Base-by-base conservation (phyloP, 768 basidiomycete species). In the Agaricus subrufescens region DNA sequence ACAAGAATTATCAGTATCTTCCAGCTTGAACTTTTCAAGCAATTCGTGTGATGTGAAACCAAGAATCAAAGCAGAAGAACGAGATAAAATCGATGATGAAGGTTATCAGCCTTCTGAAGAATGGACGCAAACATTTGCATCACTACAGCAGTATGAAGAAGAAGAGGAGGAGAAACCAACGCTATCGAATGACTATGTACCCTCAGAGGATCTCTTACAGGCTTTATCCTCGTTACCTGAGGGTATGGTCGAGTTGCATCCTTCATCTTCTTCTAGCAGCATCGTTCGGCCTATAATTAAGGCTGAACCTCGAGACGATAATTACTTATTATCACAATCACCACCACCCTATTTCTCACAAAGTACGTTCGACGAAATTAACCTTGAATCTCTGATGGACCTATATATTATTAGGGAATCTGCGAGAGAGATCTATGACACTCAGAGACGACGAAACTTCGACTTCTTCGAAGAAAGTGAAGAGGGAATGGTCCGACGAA, bases 21-120 rank as follows among this genome's bases (percentile, higher is more conserved):
- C 19, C 19, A 19, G 19, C 19, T 19, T 19, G 30, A 27, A 50
- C 29, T 44, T 25, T 4, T 26, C 49, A 8, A 10, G 42, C 5
- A 29, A 59, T 45, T 39, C 27, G 1, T 51, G 52, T 27, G 44
- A 45, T 6, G 25, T 29, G 37, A 52, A 25, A 19, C 12, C 4
- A 34, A 25, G 7, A 47, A 60, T 50, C 61, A 66, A 58, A 61
- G 51, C 62, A 56, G 6, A 50, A 52, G 11, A 54, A 58, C 1
- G 25, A 29, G 56, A 50, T 11, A 44, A 45, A 25, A 25, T 14
- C 3, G 50, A 47, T 10, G 34, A 45, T 29, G 8, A 26, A 31
- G 44, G 46, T n/a, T 58, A 62, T 42, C 46, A 47, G 31, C 62
- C 59, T 34, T 58, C 62, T 9, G 39, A 26, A 1, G 61, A 60